These are phyloP conservation scores for Sphaerulina vaccinii DNA, from an alignment of 2,329 filamentous ascomycete species.

Conservation along the genomic window DNA sequence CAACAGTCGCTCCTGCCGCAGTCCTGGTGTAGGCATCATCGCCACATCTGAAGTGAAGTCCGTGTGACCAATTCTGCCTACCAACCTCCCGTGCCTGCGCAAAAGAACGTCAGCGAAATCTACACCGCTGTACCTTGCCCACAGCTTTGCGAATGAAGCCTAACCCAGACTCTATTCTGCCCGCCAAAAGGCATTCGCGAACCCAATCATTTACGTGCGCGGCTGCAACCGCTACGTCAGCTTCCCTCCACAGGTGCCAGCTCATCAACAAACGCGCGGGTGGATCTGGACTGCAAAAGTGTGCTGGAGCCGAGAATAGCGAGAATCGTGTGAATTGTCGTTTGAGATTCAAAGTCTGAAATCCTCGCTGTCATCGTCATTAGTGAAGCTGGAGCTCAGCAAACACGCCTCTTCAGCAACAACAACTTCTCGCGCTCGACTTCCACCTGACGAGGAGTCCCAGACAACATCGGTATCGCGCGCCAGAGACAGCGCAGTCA, in stretches of 20 bases:
- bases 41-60: too few species aligned
- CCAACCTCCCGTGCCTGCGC: not conserved
- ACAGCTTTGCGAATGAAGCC: not conserved
- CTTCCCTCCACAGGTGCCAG: not conserved
- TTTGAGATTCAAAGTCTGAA: not conserved
- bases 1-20: too few species aligned
- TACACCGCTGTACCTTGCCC: not conserved
- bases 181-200: not conserved
- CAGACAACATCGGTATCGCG: not conserved
- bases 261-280: not conserved
- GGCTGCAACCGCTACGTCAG: not conserved
- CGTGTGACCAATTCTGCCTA: too few species aligned
- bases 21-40: too few species aligned
- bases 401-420: too few species aligned
- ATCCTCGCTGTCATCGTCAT: too few species aligned
- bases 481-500: not conserved
- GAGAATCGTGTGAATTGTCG: not conserved
- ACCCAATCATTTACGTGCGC: not conserved
- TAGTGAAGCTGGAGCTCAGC: too few species aligned
- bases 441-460: not conserved
- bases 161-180: not conserved
- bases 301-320: not conserved
- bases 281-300: not conserved
- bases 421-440: not conserved
- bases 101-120: not conserved